phyloP scores from a whole-genome alignment of 768 basidiomycete species.

The Lenzites betulinus region DNA sequence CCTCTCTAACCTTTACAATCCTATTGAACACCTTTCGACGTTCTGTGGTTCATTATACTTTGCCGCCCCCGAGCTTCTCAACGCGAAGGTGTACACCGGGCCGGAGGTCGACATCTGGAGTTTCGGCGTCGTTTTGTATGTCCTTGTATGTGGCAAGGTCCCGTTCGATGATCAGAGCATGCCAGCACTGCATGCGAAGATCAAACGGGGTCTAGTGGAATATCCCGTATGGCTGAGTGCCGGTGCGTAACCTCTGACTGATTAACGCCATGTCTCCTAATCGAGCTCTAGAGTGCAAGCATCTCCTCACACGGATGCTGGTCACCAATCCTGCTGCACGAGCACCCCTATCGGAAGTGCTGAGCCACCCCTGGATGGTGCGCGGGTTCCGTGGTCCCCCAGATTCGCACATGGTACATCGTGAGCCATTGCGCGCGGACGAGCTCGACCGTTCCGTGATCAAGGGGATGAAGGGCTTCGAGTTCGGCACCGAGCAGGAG shows the following conservation, averaged over 20 bases:
- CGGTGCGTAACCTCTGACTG: constrained; percentile 51
- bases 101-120: constrained; percentile 99
- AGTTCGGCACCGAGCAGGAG: constrained; percentile 88
- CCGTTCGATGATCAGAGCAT: constrained; percentile 99
- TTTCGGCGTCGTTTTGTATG: constrained; percentile 97
- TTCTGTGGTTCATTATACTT: constrained; percentile 99
- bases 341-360: constrained; percentile 81
- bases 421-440: constrained; percentile 85
- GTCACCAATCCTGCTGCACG: constrained; percentile 90
- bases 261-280: constrained; percentile 18
- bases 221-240: constrained; percentile 96
- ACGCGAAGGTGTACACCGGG: constrained; percentile 94
- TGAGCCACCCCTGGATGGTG: constrained; percentile 90
- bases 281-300: constrained; percentile 80
- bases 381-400: constrained; percentile 84
- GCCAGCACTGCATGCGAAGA: constrained; percentile 98
- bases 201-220: constrained; percentile 95
- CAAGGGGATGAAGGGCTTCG: constrained; percentile 92
- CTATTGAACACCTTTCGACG: constrained; percentile 77
- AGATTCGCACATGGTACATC: constrained; percentile 81
- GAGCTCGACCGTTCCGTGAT: constrained; percentile 89
- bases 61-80: constrained; percentile 95
- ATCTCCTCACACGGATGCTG: constrained; percentile 90
- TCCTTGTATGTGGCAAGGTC: constrained; percentile 97
- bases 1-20: constrained; percentile 93